Conservation (phyloP, 164 flowering plant species). For the Stephania japonica region DNA sequence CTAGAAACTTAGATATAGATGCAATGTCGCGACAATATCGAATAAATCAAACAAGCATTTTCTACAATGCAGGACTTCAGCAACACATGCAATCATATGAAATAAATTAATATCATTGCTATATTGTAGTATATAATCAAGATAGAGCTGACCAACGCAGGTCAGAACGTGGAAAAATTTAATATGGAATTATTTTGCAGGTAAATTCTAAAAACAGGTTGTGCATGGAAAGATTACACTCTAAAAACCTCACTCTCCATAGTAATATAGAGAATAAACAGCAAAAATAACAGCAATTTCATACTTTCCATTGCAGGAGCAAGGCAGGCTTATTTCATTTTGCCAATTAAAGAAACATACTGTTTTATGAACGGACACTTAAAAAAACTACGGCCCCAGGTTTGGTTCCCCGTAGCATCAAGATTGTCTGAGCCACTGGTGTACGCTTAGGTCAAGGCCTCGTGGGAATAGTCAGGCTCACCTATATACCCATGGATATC, state of each 20-base stretch:
- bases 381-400: too few relatives aligned
- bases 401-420: too few relatives aligned
- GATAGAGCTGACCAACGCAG: not conserved
- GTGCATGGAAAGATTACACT: not conserved
- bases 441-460: too few relatives aligned
- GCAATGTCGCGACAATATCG: too few relatives aligned
- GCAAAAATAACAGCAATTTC: not conserved
- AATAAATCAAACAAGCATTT: not conserved
- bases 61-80: not conserved
- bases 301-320: not conserved
- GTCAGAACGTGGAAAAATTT: not conserved
- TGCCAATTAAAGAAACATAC: not conserved
- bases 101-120: too few relatives aligned
- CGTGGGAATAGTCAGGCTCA: too few relatives aligned
- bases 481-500: too few relatives aligned
- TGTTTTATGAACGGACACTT: not conserved
- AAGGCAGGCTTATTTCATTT: not conserved
- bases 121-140: too few relatives aligned
- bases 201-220: not conserved
- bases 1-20: too few relatives aligned
- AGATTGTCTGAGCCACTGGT: too few relatives aligned
- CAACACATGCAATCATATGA: too few relatives aligned
- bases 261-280: not conserved
- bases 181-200: not conserved
- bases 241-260: not conserved